Conservation (phyloP, 169 alveolate genomes). For the Plasmodium blacklocki region DNA sequence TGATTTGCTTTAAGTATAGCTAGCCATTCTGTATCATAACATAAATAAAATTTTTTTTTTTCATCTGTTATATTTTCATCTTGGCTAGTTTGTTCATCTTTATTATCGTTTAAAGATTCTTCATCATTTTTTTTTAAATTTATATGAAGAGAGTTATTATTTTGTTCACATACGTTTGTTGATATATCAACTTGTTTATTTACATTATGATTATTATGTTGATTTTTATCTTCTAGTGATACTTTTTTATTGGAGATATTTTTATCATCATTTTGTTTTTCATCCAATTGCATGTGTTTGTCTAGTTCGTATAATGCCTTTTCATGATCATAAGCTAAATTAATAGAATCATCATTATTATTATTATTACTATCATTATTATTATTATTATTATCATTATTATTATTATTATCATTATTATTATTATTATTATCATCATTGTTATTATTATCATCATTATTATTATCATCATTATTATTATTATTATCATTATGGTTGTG, state of each 20-base stretch:
- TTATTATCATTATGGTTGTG: background rate
- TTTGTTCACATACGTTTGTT: background rate
- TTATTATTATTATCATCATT: background rate
- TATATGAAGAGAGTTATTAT: background rate
- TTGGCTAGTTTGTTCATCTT: slow-evolving; percentile 4
- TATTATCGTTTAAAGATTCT: no score
- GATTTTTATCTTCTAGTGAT: background rate
- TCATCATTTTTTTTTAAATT: no score
- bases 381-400: background rate
- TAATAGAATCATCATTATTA: no score
- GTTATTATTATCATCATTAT: no score
- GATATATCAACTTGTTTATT: background rate
- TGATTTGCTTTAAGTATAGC: slow-evolving; percentile 69
- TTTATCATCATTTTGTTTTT: background rate
- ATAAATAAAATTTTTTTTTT: slow-evolving; percentile 14
- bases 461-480: background rate
- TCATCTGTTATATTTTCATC: background rate
- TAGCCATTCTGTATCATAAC: slow-evolving; percentile 67
- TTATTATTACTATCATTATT: background rate
- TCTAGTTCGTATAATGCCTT: no score
- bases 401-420: background rate
- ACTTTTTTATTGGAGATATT: background rate
- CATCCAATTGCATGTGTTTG: background rate
- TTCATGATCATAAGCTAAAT: no score
- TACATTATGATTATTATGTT: background rate